Conservation (phyloP, 345 rosid species). For the Eucalyptus regnans region DNA sequence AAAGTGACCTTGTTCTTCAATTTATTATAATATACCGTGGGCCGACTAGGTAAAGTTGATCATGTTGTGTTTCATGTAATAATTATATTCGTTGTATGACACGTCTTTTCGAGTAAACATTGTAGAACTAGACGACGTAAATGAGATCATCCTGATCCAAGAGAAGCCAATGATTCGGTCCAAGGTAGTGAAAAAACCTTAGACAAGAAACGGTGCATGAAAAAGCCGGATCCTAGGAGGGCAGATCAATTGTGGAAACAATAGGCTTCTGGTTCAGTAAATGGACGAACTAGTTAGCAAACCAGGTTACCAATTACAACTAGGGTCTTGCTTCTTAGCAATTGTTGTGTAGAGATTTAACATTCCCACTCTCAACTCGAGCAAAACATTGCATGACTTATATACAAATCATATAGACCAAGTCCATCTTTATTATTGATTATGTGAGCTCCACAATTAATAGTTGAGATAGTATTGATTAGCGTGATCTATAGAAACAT, state of each 20-base stretch:
- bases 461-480: neutral
- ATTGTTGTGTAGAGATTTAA: neutral
- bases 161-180: neutral
- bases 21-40: neutral
- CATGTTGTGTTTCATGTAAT: neutral
- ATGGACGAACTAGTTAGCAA: neutral
- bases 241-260: neutral
- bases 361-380: neutral
- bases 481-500: neutral
- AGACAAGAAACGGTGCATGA: neutral
- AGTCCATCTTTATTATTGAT: neutral
- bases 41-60: neutral
- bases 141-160: neutral
- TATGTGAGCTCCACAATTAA: neutral
- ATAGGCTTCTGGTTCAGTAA: neutral
- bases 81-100: neutral
- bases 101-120: neutral
- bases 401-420: rapidly evolving
- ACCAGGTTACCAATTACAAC: neutral
- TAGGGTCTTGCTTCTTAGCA: neutral
- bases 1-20: neutral
- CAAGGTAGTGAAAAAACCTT: neutral
- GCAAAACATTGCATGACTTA: neutral
- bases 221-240: neutral
- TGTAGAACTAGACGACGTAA: neutral